Conservation (phyloP, 2,329 filamentous ascomycete genomes). For the Botrytis porri region DNA sequence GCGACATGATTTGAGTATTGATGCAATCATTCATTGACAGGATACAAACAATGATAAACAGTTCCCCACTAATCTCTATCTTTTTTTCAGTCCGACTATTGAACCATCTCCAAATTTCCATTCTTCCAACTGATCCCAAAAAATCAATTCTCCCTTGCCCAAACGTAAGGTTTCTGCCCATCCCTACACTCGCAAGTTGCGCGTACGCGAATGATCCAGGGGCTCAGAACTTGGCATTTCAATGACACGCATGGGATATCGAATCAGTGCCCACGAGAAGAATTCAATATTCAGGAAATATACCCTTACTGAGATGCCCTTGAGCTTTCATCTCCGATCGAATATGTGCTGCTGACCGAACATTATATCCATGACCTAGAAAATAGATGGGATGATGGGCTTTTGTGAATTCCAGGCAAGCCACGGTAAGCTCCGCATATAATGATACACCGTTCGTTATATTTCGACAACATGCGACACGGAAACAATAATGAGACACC, state of each 20-base stretch:
- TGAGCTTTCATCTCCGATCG: not conserved
- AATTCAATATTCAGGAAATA: not conserved
- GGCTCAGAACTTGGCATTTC: not conserved
- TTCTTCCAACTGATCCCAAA: not conserved
- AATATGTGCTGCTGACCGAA: conserved; percentile 3
- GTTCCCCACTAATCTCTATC: not conserved
- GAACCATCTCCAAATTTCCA: not conserved
- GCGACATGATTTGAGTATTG: not conserved
- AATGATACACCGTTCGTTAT: conserved; percentile 6
- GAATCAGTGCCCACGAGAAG: not conserved
- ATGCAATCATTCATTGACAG: not conserved
- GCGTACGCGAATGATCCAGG: conserved; percentile 9
- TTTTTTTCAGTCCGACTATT: no score
- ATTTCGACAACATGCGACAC: conserved; percentile 10
- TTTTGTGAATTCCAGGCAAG: not conserved
- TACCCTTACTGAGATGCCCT: not conserved
- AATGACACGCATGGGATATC: not conserved
- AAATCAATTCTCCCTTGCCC: not conserved
- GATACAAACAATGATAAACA: not conserved
- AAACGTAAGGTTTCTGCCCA: not conserved
- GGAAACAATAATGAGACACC: conserved; percentile 12
- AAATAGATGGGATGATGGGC: not conserved
- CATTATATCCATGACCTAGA: not conserved
- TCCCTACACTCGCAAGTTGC: not conserved
- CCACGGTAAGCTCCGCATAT: conserved; percentile 5